Evolutionary conservation across 495 filamentous ascomycete species (phyloP).

Genomic region (Neurospora tetrasperma): DNA sequence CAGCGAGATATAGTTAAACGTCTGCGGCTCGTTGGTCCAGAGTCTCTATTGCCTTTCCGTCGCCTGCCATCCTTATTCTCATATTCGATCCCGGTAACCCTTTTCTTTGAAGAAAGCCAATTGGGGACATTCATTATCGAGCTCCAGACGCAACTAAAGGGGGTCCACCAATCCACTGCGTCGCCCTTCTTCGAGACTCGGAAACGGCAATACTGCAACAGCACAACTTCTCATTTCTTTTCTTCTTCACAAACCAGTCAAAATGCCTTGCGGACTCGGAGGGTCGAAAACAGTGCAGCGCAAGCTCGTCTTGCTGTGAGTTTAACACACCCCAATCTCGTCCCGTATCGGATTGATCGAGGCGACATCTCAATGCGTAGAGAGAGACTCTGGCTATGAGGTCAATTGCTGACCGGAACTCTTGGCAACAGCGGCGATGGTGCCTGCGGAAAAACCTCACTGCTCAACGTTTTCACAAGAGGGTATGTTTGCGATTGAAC

Average conservation of each 20-base stretch:
- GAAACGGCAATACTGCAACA: background rate
- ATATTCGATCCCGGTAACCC: background rate
- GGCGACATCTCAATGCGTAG: background rate
- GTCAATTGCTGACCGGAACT: constrained; percentile 23
- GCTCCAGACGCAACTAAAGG: background rate
- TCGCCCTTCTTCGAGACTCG: background rate
- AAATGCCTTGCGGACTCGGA: constrained; percentile 53
- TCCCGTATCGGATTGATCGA: background rate
- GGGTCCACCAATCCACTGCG: background rate
- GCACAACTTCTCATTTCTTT: background rate
- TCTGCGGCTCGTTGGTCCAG: constrained; percentile 2
- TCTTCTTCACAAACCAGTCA: constrained; percentile 7
- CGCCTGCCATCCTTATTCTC: background rate
- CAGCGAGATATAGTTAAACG: background rate
- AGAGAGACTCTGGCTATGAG: constrained; percentile 1
- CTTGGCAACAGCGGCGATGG: constrained; percentile 66
- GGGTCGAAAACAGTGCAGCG: constrained; percentile 74
- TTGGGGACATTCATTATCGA: background rate
- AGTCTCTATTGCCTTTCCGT: background rate
- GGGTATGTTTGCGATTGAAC: constrained; percentile 46
- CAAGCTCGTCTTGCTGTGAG: constrained; percentile 94
- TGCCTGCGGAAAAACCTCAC: constrained; percentile 94
- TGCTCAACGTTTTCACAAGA: constrained; percentile 97
- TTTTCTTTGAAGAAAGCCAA: background rate
- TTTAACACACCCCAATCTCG: constrained; percentile 24